A percentile compares a stretch with the other conserved stretches of the same genome.
These are phyloP conservation scores for Melanomma pulvis-pyrius DNA, from an alignment of 495 filamentous ascomycete genomes.

Conservation along the genomic window DNA sequence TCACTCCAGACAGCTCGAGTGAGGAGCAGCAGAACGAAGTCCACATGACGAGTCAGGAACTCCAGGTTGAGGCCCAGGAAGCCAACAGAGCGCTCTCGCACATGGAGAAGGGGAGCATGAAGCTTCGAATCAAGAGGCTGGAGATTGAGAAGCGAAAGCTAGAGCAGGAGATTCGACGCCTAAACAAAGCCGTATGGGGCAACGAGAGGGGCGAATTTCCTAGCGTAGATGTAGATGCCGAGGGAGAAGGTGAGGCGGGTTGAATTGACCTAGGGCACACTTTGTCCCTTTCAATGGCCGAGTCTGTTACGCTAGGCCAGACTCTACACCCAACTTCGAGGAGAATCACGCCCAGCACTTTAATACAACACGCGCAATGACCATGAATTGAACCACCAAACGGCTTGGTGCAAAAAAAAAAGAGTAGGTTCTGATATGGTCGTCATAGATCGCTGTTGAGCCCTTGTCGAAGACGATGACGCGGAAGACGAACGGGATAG, in stretches of 20 bases:
- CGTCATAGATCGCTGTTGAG: no score
- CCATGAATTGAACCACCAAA: no score
- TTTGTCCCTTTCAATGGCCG: no score
- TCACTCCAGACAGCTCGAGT: slow-evolving; percentile 1
- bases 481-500: no score
- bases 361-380: no score
- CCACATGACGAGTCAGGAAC: neutral
- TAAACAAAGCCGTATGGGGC: slow-evolving; percentile 16
- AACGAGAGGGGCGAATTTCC: slow-evolving; percentile 12
- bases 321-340: no score
- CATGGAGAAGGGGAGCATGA: slow-evolving; percentile 23
- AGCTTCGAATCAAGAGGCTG: slow-evolving; percentile 25
- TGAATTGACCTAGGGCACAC: no score
- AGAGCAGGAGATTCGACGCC: slow-evolving; percentile 20
- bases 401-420: no score
- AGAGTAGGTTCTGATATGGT: no score
- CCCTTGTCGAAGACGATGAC: no score
- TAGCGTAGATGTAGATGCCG: neutral
- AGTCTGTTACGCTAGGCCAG: no score
- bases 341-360: no score
- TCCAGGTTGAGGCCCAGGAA: slow-evolving; percentile 3
- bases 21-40: slow-evolving; percentile 4
- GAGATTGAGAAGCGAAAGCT: slow-evolving; percentile 25
- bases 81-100: neutral
- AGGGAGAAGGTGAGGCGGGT: neutral